A percentile compares a stretch with the other conserved stretches of the same genome.
Evolutionary conservation across 352 stramenopile species (phyloP).

Genomic region (Phytophthora pinifolia): DNA sequence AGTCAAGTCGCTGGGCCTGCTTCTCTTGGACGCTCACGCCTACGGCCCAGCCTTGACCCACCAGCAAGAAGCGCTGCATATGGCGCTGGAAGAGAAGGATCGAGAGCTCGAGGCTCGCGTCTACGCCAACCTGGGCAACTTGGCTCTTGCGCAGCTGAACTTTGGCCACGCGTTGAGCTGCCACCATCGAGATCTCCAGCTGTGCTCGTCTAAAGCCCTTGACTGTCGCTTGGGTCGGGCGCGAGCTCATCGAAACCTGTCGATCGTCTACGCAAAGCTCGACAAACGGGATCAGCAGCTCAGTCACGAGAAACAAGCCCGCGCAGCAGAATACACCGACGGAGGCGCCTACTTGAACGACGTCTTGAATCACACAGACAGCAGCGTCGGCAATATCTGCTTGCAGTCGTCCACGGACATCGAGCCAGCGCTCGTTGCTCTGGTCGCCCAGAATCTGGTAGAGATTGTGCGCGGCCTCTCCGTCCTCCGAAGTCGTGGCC

Average conservation of each 20-base stretch:
- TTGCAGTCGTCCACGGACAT: constrained; percentile 42
- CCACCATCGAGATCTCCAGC: constrained; percentile 59
- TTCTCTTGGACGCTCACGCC: constrained; percentile 53
- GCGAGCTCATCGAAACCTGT: constrained; percentile 69
- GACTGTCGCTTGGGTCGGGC: constrained; percentile 54
- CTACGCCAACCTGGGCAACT: constrained; percentile 79
- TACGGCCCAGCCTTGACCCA: constrained; percentile 46
- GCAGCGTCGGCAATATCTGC: constrained; percentile 69
- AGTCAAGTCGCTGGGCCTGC: constrained; percentile 64
- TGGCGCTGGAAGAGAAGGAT: constrained; percentile 51
- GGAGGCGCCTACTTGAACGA: constrained; percentile 52
- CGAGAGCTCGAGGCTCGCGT: constrained; percentile 70
- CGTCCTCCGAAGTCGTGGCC: not conserved
- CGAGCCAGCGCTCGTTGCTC: constrained; percentile 38
- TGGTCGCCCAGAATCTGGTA: constrained; percentile 37
- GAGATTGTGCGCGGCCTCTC: constrained; percentile 31
- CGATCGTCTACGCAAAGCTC: constrained; percentile 63
- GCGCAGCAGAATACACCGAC: constrained; percentile 14
- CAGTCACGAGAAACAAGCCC: constrained; percentile 41
- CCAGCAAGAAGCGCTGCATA: constrained; percentile 60
- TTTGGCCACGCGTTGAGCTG: constrained; percentile 60
- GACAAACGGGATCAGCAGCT: constrained; percentile 39
- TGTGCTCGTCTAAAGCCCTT: constrained; percentile 32
- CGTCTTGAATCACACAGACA: constrained; percentile 40
- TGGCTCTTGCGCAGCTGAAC: constrained; percentile 52